A percentile compares a stretch with the other conserved stretches of the same genome.
phyloP scores from a whole-genome alignment of 768 basidiomycete species.

The Suillus lakei region DNA sequence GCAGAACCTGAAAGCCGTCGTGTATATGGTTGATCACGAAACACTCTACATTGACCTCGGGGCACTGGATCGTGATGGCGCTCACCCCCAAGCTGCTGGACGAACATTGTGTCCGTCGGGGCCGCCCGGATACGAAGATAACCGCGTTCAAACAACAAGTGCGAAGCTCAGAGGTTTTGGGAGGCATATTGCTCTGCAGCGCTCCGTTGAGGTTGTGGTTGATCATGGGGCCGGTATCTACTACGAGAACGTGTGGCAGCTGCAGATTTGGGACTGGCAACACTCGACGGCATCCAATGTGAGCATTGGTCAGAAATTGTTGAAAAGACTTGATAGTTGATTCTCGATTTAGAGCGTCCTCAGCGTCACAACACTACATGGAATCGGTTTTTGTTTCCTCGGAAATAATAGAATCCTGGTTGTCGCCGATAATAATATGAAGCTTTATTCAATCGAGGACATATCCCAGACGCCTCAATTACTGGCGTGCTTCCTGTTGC shows the following conservation, averaged over 20 bases:
- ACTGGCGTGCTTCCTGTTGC: background rate
- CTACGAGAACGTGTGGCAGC: background rate
- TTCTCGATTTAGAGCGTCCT: background rate
- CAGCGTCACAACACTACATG: background rate
- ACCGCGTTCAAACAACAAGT: background rate
- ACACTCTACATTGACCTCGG: background rate
- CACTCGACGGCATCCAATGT: background rate
- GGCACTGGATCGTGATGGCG: background rate
- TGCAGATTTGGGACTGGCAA: background rate
- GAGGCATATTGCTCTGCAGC: background rate
- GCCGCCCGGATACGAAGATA: background rate
- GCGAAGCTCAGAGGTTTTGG: background rate
- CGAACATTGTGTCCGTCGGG: background rate
- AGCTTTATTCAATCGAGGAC: background rate
- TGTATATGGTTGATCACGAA: background rate
- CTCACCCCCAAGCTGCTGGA: background rate
- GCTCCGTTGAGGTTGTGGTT: background rate
- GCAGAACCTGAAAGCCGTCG: background rate
- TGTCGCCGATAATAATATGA: background rate
- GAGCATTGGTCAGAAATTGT: background rate
- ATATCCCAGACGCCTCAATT: background rate
- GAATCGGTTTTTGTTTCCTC: background rate
- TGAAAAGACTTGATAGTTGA: background rate
- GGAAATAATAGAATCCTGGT: background rate
- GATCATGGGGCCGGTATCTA: background rate